phyloP scores from a whole-genome alignment of 176 grass and related monocot genomes.

The Aegilops tauschii region DNA sequence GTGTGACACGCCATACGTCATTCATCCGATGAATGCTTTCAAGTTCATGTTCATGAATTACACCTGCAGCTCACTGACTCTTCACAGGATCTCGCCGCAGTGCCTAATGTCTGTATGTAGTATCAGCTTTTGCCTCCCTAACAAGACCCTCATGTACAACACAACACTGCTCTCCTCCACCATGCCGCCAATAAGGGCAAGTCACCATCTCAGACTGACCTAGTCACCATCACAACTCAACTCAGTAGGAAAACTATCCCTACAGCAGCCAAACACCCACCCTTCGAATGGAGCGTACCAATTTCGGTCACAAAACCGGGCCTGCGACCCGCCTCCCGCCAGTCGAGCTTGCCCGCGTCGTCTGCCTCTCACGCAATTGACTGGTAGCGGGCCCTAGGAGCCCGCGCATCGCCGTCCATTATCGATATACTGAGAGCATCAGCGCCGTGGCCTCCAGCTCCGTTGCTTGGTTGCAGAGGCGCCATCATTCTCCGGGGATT shows the following conservation, averaged over 20 bases:
- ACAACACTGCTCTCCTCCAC: background rate
- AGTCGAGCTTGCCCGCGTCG: background rate
- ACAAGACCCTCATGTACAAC: background rate
- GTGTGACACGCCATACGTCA: too few species aligned
- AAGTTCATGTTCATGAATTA: background rate
- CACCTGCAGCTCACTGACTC: background rate
- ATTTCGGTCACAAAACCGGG: constrained; percentile 18
- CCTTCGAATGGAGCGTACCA: background rate
- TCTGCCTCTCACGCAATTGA: constrained; percentile 6
- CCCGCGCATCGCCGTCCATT: background rate
- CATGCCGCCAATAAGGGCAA: background rate
- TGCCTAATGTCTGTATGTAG: constrained; percentile 10
- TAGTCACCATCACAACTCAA: background rate
- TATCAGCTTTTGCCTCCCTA: constrained; percentile 12
- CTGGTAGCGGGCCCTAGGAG: constrained; percentile 16
- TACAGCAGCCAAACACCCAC: background rate
- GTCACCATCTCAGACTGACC: background rate
- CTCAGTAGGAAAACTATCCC: background rate
- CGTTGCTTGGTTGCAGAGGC: background rate
- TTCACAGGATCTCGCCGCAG: background rate
- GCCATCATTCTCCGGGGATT: constrained; percentile 26
- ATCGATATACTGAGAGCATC: constrained; percentile 16
- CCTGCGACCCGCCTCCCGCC: background rate
- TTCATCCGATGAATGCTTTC: background rate
- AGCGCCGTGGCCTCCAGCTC: background rate